These are phyloP conservation scores for Metschnikowia corniflorae DNA, from an alignment of 805 yeast species.

Conservation along the genomic window DNA sequence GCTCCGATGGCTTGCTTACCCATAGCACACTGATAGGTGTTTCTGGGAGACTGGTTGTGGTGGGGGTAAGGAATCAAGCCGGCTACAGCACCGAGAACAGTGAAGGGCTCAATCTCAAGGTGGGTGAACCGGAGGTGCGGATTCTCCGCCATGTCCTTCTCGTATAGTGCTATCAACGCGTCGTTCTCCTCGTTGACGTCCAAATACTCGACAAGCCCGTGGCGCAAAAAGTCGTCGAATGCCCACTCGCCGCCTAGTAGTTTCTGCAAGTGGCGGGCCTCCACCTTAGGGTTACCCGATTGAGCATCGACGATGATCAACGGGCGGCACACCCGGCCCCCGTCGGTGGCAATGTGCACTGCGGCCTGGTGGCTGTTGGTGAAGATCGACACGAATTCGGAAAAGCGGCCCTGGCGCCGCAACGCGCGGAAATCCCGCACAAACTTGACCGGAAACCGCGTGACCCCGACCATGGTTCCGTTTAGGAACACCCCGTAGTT, in stretches of 20 bases:
- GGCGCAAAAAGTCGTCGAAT: constrained; percentile 85
- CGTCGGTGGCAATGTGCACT: constrained; percentile 97
- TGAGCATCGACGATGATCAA: constrained; percentile 81
- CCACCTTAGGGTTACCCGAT: constrained; percentile 53
- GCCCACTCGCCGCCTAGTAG: constrained; percentile 67
- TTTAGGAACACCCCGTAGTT: constrained; percentile 84
- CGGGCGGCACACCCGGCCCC: constrained; percentile 98
- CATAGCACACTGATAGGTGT: constrained; percentile 93
- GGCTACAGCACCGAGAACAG: constrained; percentile 89
- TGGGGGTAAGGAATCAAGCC: constrained; percentile 91
- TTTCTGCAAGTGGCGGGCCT: constrained; percentile 60
- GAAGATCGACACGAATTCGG: constrained; percentile 88
- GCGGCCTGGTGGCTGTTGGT: constrained; percentile 87
- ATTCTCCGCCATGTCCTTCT: constrained; percentile 48
- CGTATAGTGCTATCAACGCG: constrained; percentile 87
- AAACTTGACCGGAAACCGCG: constrained; percentile 81
- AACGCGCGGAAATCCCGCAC: constrained; percentile 73
- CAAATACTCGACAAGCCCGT: constrained; percentile 89
- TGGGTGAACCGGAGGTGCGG: constrained; percentile 62
- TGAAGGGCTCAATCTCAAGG: constrained; percentile 92
- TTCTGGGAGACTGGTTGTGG: constrained; percentile 89
- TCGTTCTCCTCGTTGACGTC: constrained; percentile 98
- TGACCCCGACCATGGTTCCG: constrained; percentile 91
- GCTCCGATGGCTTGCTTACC: constrained; percentile 99
- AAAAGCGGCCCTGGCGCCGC: constrained; percentile 80